Percentiles rank a stretch among this genome's conserved stretches.
These are phyloP conservation scores for Echites panduratus DNA, from an alignment of 257 asterid genomes.

Conservation along the genomic window DNA sequence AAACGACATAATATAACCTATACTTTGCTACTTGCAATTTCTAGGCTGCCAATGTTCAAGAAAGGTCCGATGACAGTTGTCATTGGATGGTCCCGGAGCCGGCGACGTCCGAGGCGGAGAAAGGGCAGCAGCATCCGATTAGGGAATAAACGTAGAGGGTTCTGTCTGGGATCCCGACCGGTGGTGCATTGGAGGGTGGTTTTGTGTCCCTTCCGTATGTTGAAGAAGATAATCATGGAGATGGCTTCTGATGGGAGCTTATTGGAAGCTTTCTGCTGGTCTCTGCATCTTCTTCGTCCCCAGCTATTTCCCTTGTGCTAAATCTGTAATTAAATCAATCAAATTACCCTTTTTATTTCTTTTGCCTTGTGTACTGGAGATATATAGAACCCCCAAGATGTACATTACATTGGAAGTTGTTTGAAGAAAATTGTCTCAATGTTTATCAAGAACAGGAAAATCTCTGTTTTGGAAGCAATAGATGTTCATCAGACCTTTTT, in stretches of 20 bases:
- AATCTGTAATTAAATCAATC: not conserved
- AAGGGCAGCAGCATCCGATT: constrained; percentile 40
- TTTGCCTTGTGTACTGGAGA: not conserved
- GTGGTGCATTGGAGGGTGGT: constrained; percentile 52
- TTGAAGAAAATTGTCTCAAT: not conserved
- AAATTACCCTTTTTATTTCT: not conserved
- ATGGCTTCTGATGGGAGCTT: constrained; percentile 37
- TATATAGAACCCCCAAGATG: not conserved
- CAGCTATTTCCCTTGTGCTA: constrained; percentile 52
- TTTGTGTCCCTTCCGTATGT: constrained; percentile 34
- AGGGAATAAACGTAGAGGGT: constrained; percentile 56
- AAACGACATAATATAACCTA: not conserved
- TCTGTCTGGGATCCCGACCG: constrained; percentile 41
- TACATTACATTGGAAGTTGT: constrained; percentile 7
- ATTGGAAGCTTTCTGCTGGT: constrained; percentile 50
- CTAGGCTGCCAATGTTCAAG: constrained; percentile 27
- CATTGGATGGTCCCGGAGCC: constrained; percentile 37
- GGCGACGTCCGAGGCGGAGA: constrained; percentile 37
- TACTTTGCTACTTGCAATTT: not conserved
- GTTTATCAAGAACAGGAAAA: not conserved
- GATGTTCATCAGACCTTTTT: not conserved
- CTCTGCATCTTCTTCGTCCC: constrained; percentile 56
- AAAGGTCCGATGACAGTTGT: constrained; percentile 29
- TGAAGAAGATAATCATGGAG: constrained; percentile 43
- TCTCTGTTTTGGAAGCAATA: not conserved